Conservation (phyloP, 805 yeast species). For the Zygotorulaspora florentina region DNA sequence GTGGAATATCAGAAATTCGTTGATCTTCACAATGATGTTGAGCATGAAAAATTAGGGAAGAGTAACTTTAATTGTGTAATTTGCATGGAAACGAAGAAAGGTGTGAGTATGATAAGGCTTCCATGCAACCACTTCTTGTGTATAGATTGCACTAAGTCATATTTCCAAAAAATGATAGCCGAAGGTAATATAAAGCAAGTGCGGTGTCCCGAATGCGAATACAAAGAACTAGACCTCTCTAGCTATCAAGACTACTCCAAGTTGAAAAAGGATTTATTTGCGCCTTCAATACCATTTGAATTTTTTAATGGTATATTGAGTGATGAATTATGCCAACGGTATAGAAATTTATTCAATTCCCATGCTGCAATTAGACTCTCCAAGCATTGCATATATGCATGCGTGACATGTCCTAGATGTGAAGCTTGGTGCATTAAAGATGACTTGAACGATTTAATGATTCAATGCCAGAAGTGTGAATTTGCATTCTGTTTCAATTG, state of each 20-base stretch:
- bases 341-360: conserved; percentile 36
- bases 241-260: conserved; percentile 25
- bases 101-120: conserved; percentile 36
- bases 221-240: conserved; percentile 18
- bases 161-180: conserved; percentile 40
- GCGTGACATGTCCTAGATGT: conserved; percentile 54
- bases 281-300: conserved; percentile 38
- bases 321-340: conserved; percentile 36
- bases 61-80: conserved; percentile 51
- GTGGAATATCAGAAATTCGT: conserved; percentile 18
- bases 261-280: conserved; percentile 39
- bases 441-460: conserved; percentile 43
- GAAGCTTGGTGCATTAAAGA: conserved; percentile 44
- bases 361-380: conserved; percentile 43
- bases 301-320: conserved; percentile 35
- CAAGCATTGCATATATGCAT: conserved; percentile 44
- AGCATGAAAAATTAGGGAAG: conserved; percentile 30
- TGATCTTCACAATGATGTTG: conserved; percentile 25
- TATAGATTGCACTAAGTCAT: conserved; percentile 41
- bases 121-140: conserved; percentile 52
- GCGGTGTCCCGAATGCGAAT: conserved; percentile 53
- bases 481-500: conserved; percentile 56
- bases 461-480: conserved; percentile 47
- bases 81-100: conserved; percentile 49
- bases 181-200: conserved; percentile 48